Evolutionary conservation across 2,329 filamentous ascomycete species (phyloP).

Genomic region (Ophioceras dolichostomum): DNA sequence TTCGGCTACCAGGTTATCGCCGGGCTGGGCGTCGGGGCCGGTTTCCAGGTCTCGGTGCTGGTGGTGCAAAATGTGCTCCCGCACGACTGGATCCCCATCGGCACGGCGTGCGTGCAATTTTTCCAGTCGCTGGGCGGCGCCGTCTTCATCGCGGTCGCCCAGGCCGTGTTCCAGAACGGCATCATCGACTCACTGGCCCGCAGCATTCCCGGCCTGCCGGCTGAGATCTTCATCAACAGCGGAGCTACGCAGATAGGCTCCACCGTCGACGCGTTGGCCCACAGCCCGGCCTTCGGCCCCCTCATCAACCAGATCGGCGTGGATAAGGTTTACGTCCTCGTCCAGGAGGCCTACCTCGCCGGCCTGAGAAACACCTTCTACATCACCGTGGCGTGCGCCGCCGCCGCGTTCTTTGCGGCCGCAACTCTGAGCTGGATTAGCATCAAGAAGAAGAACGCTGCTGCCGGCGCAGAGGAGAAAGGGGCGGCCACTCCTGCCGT

Average conservation of each 20-base stretch:
- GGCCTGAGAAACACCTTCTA: conserved; percentile 1
- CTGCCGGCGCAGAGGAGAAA: background rate
- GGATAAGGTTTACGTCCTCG: background rate
- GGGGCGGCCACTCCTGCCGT: too few relatives aligned
- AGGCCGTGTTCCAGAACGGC: conserved; percentile 55
- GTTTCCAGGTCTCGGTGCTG: conserved; percentile 31
- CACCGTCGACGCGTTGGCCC: background rate
- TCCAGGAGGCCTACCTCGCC: background rate
- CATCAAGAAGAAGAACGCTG: conserved; percentile 1
- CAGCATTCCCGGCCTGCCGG: conserved; percentile 5
- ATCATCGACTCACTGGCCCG: conserved; percentile 24
- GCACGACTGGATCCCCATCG: conserved; percentile 32
- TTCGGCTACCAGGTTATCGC: conserved; percentile 42
- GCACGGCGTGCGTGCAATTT: conserved; percentile 39
- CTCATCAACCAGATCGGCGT: background rate
- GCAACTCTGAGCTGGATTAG: background rate
- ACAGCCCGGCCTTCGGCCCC: background rate
- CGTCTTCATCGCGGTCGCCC: conserved; percentile 49
- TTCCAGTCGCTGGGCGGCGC: conserved; percentile 37
- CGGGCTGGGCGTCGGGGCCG: conserved; percentile 29
- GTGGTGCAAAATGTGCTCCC: conserved; percentile 37
- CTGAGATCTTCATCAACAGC: conserved; percentile 6
- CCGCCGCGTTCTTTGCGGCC: background rate
- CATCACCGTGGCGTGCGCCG: background rate
- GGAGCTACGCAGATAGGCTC: conserved; percentile 4